Evolutionary conservation across 83 land plant species (phyloP).

Genomic region (Diphasiastrum complanatum): DNA sequence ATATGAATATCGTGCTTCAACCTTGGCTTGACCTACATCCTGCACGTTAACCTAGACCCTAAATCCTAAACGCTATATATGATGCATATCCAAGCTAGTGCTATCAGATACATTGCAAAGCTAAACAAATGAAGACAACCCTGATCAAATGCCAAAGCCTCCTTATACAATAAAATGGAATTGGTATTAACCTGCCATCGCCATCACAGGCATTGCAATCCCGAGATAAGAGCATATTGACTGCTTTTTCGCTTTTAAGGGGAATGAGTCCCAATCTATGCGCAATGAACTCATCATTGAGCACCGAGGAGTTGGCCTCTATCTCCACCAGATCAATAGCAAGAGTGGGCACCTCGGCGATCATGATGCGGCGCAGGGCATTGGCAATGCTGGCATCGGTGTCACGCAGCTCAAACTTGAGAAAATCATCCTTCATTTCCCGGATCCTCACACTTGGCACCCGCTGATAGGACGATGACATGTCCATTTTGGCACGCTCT

Average conservation of each 20-base stretch:
- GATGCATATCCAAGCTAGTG: too few species aligned
- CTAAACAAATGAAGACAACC: too few species aligned
- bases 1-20: too few species aligned
- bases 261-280: constrained; percentile 96
- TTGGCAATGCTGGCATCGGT: constrained; percentile 93
- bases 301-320: constrained; percentile 92
- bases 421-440: constrained; percentile 71
- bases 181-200: constrained; percentile 53
- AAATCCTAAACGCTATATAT: too few species aligned
- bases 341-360: constrained; percentile 87
- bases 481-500: constrained; percentile 20
- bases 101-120: too few species aligned
- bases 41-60: too few species aligned
- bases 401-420: constrained; percentile 84
- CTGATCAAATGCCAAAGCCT: too few species aligned
- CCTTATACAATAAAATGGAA: background rate
- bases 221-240: constrained; percentile 83
- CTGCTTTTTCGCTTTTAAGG: constrained; percentile 63
- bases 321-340: constrained; percentile 98
- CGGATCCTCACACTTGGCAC: constrained; percentile 72
- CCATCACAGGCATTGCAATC: constrained; percentile 98
- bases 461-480: constrained; percentile 65
- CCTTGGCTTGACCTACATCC: too few species aligned
- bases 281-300: constrained; percentile 98
- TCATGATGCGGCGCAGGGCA: constrained; percentile 93